Percentiles rank a stretch among this genome's conserved stretches.
phyloP scores from a whole-genome alignment of 306 rosid species.

The Crotalaria pallida region DNA sequence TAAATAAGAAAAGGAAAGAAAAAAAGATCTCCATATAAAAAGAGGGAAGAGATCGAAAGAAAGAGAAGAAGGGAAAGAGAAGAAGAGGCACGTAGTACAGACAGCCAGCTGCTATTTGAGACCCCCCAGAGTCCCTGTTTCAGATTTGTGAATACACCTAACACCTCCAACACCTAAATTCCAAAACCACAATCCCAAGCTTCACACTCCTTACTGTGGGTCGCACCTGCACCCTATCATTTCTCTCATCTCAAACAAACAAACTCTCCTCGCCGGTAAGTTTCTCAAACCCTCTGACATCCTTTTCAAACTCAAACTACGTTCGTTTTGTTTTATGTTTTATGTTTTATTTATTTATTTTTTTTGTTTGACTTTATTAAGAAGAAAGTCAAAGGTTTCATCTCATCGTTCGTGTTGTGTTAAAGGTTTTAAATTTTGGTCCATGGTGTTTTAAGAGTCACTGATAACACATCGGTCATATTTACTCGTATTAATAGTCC shows the following conservation, averaged over 20 bases:
- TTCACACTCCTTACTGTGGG: not conserved
- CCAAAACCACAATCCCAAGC: not conserved
- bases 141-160: conserved; percentile 22
- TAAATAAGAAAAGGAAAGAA: not conserved
- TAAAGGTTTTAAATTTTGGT: no score
- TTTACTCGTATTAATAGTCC: no score
- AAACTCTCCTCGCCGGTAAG: not conserved
- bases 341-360: not conserved
- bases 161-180: not conserved
- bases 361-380: not conserved
- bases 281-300: not conserved
- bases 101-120: conserved; percentile 1
- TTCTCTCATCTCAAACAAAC: not conserved
- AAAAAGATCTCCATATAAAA: not conserved
- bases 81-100: conserved; percentile 17
- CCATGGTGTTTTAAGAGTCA: no score
- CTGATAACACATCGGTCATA: no score
- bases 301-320: not conserved
- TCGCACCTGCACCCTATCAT: not conserved
- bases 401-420: no score
- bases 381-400: conserved; percentile 14
- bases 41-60: not conserved
- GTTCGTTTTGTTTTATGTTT: not conserved
- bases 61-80: not conserved
- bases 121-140: not conserved